These are phyloP conservation scores for sunflower (Helianthus annuus) DNA, from an alignment of 129 eudicot genomes.

Conservation along the genomic window DNA sequence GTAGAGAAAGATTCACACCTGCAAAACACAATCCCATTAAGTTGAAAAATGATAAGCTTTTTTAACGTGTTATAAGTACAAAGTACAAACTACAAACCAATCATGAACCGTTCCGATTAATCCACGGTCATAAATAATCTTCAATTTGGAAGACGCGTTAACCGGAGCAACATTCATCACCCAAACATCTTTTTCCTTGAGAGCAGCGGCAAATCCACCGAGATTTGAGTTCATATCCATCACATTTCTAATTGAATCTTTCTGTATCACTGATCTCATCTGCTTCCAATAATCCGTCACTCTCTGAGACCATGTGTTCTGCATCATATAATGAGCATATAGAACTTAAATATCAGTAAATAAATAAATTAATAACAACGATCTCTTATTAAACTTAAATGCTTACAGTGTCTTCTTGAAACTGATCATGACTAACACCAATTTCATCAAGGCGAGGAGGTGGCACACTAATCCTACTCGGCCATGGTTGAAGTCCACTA, in stretches of 20 bases:
- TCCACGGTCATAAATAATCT: slow-evolving; percentile 84
- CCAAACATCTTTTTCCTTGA: slow-evolving; percentile 87
- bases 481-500: slow-evolving; percentile 85
- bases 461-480: slow-evolving; percentile 60
- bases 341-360: slow-evolving; percentile 4
- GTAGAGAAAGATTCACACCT: slow-evolving; percentile 99
- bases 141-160: slow-evolving; percentile 56
- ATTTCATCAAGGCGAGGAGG: slow-evolving; percentile 89
- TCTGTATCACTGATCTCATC: slow-evolving; percentile 69
- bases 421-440: slow-evolving; percentile 59
- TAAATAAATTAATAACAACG: neutral
- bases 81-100: slow-evolving; percentile 67
- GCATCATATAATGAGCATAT: slow-evolving; percentile 28
- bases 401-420: slow-evolving; percentile 76
- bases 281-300: slow-evolving; percentile 88
- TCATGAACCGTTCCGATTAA: slow-evolving; percentile 88
- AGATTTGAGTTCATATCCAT: slow-evolving; percentile 98
- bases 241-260: slow-evolving; percentile 72
- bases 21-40: slow-evolving; percentile 17
- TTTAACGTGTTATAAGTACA: neutral
- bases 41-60: neutral
- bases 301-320: slow-evolving; percentile 72
- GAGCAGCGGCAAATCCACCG: slow-evolving; percentile 91
- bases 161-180: slow-evolving; percentile 95
- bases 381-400: neutral